phyloP scores from a whole-genome alignment of 2,329 filamentous ascomycete species.

The Lecanicillium sp. region DNA sequence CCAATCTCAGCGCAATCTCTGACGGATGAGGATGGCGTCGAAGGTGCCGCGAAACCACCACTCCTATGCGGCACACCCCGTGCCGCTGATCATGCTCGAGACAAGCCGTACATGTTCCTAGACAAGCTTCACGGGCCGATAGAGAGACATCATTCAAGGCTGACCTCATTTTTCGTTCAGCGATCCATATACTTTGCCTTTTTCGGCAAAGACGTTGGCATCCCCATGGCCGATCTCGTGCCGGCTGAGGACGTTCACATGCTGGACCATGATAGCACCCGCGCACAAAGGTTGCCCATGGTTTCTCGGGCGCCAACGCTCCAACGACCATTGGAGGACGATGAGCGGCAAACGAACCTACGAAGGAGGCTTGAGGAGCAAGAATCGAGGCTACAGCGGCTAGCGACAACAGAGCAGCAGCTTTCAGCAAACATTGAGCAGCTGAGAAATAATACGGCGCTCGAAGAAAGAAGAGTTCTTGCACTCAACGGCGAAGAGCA shows the following conservation, averaged over 20 bases:
- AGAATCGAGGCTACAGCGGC: neutral
- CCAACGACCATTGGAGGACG: neutral
- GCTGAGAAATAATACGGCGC: neutral
- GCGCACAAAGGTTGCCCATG: neutral
- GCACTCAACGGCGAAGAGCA: neutral
- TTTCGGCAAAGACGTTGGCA: conserved; percentile 1
- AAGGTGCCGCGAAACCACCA: neutral
- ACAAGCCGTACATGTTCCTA: conserved; percentile 2
- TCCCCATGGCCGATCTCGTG: neutral
- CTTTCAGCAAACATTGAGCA: neutral
- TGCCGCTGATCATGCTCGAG: neutral
- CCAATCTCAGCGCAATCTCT: neutral
- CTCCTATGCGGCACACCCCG: neutral
- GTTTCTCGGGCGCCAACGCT: neutral
- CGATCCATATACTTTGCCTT: conserved; percentile 2
- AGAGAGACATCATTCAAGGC: neutral
- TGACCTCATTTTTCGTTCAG: conserved; percentile 2
- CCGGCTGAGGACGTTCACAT: neutral
- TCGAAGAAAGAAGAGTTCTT: neutral
- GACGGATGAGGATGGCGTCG: neutral
- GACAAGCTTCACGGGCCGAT: conserved; percentile 4
- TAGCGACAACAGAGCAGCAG: neutral
- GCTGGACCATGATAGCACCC: neutral
- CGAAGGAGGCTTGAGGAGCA: neutral
- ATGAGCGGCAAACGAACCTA: neutral